phyloP scores from a whole-genome alignment of 495 filamentous ascomycete genomes.

The Lepraria neglecta region DNA sequence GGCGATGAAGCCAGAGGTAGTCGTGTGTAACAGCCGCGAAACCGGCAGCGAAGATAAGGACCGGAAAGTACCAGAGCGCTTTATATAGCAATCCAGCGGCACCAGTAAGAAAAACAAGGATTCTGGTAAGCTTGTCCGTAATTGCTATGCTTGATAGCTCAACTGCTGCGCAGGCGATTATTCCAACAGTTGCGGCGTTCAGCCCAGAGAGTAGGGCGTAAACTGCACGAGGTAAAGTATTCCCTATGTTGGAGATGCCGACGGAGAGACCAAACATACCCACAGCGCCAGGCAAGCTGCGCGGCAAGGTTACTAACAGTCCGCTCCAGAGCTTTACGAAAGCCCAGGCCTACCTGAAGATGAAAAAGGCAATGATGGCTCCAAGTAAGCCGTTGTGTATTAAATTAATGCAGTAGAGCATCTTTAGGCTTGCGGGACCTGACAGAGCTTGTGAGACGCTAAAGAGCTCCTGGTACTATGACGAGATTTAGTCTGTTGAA shows the following conservation, averaged over 20 bases:
- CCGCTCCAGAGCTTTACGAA: constrained; percentile 5
- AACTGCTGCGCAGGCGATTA: constrained; percentile 62
- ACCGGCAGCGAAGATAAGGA: constrained; percentile 49
- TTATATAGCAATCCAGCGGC: constrained; percentile 60
- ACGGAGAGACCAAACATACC: constrained; percentile 68
- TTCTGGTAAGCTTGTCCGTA: constrained; percentile 54
- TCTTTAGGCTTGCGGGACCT: constrained; percentile 64
- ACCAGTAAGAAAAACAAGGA: constrained; percentile 55
- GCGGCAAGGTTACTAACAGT: neutral
- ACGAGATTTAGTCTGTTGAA: neutral
- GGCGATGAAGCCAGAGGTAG: constrained; percentile 36
- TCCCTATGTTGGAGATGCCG: constrained; percentile 53
- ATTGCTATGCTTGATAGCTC: constrained; percentile 60
- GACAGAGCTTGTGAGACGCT: constrained; percentile 60
- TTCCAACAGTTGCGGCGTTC: constrained; percentile 63
- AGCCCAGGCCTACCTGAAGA: constrained; percentile 48
- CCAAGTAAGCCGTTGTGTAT: constrained; percentile 50
- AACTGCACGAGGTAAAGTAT: constrained; percentile 50
- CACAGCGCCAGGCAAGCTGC: constrained; percentile 63
- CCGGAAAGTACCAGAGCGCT: constrained; percentile 67
- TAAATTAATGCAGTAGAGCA: constrained; percentile 59
- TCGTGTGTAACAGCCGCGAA: constrained; percentile 51
- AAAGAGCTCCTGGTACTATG: constrained; percentile 67
- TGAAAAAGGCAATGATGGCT: constrained; percentile 52
- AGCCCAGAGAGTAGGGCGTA: constrained; percentile 66